These are phyloP conservation scores for Eucommia ulmoides DNA, from an alignment of 257 asterid species.

Conservation along the genomic window DNA sequence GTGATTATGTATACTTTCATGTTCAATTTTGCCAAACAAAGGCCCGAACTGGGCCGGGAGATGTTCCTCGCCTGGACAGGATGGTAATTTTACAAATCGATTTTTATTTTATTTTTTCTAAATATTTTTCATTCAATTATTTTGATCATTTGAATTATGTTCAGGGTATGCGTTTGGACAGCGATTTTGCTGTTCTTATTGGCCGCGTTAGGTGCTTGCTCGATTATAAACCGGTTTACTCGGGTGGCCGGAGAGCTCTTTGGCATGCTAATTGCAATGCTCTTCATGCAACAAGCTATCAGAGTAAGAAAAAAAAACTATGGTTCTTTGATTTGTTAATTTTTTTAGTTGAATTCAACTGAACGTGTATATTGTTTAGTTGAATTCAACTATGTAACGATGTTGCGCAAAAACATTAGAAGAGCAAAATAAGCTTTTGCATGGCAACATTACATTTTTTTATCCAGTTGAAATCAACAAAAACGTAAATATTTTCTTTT, in stretches of 20 bases:
- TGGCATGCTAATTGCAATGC: conserved; percentile 95
- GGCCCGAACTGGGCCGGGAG: conserved; percentile 60
- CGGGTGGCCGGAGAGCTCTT: conserved; percentile 90
- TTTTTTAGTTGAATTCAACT: too few relatives aligned
- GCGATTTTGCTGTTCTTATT: conserved; percentile 63
- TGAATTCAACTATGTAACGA: too few relatives aligned
- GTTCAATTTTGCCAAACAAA: conserved; percentile 75
- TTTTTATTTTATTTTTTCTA: too few relatives aligned
- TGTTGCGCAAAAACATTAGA: too few relatives aligned
- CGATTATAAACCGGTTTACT: conserved; percentile 86
- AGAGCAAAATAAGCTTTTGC: too few relatives aligned
- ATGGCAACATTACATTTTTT: too few relatives aligned
- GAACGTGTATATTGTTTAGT: too few relatives aligned
- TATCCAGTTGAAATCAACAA: too few relatives aligned
- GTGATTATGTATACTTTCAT: conserved; percentile 96
- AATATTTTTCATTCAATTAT: background rate
- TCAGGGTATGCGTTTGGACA: conserved; percentile 98
- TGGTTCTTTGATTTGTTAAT: too few relatives aligned
- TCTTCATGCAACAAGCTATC: conserved; percentile 92
- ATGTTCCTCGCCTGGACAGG: conserved; percentile 92
- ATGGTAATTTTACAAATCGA: conserved; percentile 61
- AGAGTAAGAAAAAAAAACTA: conserved; percentile 44
- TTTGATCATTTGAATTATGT: background rate
- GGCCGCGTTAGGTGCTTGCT: conserved; percentile 86
- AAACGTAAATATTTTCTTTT: too few relatives aligned